A percentile compares a stretch with the other conserved stretches of the same genome.
phyloP scores from a whole-genome alignment of 129 eudicot genomes.

The Chrysanthemum seticuspe region DNA sequence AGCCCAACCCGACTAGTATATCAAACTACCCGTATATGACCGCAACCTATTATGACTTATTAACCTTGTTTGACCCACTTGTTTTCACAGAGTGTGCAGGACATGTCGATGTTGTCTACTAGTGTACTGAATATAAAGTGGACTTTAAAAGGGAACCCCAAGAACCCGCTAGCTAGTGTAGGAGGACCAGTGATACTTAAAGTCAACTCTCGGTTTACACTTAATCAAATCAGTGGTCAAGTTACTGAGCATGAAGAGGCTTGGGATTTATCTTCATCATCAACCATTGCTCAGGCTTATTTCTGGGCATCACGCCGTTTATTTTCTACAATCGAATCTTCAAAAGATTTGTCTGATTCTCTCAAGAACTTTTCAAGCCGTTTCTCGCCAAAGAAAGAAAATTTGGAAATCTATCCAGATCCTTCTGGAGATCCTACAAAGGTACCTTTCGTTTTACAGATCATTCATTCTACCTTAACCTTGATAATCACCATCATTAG shows the following conservation, averaged over 20 bases:
- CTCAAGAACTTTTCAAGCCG: conserved; percentile 52
- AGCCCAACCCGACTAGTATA: background rate
- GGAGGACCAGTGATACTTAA: conserved; percentile 81
- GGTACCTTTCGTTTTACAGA: conserved; percentile 39
- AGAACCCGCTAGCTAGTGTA: conserved; percentile 49
- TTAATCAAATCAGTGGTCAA: conserved; percentile 97
- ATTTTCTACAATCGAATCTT: conserved; percentile 61
- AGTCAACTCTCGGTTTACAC: conserved; percentile 66
- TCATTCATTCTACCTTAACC: background rate
- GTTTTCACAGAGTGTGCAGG: conserved; percentile 61
- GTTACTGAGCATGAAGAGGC: conserved; percentile 87
- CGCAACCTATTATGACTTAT: background rate
- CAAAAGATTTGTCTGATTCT: conserved; percentile 66
- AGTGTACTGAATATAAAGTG: conserved; percentile 75
- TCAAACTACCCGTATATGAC: background rate
- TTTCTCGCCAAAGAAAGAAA: conserved; percentile 56
- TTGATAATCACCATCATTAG: background rate
- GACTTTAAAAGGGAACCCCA: conserved; percentile 85
- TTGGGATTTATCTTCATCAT: conserved; percentile 89
- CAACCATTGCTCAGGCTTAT: conserved; percentile 71
- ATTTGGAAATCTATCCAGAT: conserved; percentile 73
- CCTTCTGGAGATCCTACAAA: conserved; percentile 89
- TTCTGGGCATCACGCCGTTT: conserved; percentile 92
- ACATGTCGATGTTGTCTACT: conserved; percentile 81
- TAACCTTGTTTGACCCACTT: background rate